A percentile compares a stretch with the other conserved stretches of the same genome.
Conservation (phyloP, 805 yeast genomes). For the Saccharomycopsis guyanensis region DNA sequence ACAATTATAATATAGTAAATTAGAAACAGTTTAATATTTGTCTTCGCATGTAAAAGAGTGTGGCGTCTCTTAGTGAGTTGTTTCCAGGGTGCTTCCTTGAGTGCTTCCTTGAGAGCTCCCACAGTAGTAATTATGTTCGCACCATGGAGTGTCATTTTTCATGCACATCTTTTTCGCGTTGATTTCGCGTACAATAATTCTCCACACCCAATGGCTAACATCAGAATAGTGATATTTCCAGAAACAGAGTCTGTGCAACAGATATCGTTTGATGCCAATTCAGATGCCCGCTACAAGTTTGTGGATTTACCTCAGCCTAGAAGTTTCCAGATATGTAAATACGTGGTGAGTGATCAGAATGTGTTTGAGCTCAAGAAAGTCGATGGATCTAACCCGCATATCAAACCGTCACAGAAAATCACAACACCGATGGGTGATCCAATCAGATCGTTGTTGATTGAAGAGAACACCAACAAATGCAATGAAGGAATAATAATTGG, state of each 20-base stretch:
- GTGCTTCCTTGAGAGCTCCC: too few relatives aligned
- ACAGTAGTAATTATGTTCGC: too few relatives aligned
- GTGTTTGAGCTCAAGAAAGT: background rate
- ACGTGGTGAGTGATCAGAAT: background rate
- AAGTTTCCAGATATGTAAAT: background rate
- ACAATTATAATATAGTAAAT: too few relatives aligned
- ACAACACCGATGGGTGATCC: background rate
- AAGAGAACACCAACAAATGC: background rate
- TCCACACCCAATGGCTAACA: background rate
- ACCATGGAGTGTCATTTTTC: too few relatives aligned
- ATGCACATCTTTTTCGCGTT: too few relatives aligned
- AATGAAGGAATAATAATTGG: conserved; percentile 5
- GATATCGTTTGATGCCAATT: background rate
- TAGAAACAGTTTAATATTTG: too few relatives aligned
- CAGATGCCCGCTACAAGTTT: background rate
- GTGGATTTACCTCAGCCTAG: background rate
- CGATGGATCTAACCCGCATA: background rate
- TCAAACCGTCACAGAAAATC: background rate
- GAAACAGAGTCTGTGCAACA: background rate
- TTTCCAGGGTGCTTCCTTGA: too few relatives aligned
- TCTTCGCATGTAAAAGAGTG: too few relatives aligned
- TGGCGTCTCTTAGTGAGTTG: too few relatives aligned
- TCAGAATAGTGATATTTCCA: background rate
- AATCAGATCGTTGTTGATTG: background rate
- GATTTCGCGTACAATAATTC: too few relatives aligned